Conservation (phyloP, 2,329 filamentous ascomycete genomes). For the Alternaria ventricosa region DNA sequence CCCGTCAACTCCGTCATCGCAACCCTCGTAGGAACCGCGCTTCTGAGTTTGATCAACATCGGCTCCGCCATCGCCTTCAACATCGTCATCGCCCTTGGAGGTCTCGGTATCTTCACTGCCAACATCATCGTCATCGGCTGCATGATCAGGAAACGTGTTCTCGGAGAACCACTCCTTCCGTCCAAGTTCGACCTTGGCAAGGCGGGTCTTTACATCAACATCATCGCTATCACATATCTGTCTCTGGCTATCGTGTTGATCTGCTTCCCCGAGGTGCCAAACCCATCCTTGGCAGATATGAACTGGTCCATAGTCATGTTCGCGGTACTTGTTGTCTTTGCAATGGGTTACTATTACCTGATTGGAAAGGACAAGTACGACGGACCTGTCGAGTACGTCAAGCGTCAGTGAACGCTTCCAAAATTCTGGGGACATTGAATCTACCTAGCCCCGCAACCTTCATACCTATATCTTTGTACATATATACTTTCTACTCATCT, state of each 20-base stretch:
- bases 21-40: slow-evolving; percentile 19
- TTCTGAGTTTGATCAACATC: slow-evolving; percentile 34
- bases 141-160: slow-evolving; percentile 52
- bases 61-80: slow-evolving; percentile 32
- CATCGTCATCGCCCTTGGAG: slow-evolving; percentile 18
- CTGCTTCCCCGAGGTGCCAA: slow-evolving; percentile 48
- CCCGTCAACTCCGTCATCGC: slow-evolving; percentile 31
- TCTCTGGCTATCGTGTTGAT: slow-evolving; percentile 50
- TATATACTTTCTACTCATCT: background rate
- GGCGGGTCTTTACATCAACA: slow-evolving; percentile 51
- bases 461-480: background rate
- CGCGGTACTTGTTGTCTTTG: slow-evolving; percentile 48
- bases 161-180: slow-evolving; percentile 50
- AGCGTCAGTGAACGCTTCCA: background rate
- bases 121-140: slow-evolving; percentile 53
- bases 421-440: background rate
- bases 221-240: slow-evolving; percentile 48
- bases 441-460: background rate
- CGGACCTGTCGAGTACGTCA: slow-evolving; percentile 7
- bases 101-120: slow-evolving; percentile 9
- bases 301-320: slow-evolving; percentile 56
- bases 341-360: slow-evolving; percentile 50
- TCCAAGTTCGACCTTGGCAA: slow-evolving; percentile 54
- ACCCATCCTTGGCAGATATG: slow-evolving; percentile 42
- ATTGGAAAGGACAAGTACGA: slow-evolving; percentile 49